Conservation (phyloP, 2,329 filamentous ascomycete genomes). For the Ophiostoma sp. region DNA sequence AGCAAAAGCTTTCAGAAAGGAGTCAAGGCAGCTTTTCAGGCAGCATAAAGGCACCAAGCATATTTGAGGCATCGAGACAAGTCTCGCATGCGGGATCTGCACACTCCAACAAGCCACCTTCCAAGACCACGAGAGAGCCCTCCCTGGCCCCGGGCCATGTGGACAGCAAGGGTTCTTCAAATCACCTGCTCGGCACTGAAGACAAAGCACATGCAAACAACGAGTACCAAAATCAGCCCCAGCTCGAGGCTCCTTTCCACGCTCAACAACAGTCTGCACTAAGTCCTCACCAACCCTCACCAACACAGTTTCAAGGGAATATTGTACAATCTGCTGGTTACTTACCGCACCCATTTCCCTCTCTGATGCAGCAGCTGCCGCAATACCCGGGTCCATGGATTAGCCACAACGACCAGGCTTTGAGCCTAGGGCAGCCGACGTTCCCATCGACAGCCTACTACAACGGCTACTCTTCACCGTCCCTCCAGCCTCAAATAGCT, state of each 20-base stretch:
- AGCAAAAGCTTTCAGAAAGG: constrained; percentile 19
- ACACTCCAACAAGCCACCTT: not conserved
- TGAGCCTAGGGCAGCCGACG: not conserved
- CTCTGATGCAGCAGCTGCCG: not conserved
- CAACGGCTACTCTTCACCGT: not conserved
- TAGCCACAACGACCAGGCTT: not conserved
- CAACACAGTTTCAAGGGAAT: not conserved
- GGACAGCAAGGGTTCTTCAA: not conserved
- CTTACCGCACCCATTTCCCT: no score
- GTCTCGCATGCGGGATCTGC: not conserved
- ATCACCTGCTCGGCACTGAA: not conserved
- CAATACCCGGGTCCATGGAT: not conserved
- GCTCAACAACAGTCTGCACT: not conserved
- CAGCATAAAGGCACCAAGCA: not conserved
- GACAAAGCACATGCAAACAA: not conserved
- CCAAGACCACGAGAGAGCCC: not conserved
- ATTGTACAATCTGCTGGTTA: not conserved
- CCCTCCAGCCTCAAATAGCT: not conserved
- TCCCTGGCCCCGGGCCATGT: not conserved
- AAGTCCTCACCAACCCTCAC: not conserved
- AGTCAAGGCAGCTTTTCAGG: not conserved
- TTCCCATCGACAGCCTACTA: not conserved
- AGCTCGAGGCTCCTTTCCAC: not conserved
- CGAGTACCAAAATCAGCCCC: not conserved
- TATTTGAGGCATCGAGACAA: not conserved